phyloP scores from a whole-genome alignment of 495 filamentous ascomycete species.

The Penicillium pancosmium region DNA sequence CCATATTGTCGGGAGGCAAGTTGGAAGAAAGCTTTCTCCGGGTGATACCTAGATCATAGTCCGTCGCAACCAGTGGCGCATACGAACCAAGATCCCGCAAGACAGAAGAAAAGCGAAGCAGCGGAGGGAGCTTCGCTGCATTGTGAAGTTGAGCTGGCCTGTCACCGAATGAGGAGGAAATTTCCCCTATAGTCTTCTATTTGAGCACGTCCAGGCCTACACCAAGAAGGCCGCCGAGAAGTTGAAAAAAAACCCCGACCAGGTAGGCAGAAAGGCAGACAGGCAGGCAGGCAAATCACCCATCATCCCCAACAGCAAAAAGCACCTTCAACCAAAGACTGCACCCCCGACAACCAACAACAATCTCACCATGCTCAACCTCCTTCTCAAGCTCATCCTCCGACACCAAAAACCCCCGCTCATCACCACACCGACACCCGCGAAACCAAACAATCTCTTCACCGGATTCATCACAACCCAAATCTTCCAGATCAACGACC shows the following conservation, averaged over 20 bases:
- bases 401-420: conserved; percentile 66
- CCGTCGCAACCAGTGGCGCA: too few relatives aligned
- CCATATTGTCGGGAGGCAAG: too few relatives aligned
- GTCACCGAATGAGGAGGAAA: too few relatives aligned
- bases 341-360: conserved; percentile 78
- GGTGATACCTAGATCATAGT: too few relatives aligned
- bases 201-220: too few relatives aligned
- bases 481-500: conserved; percentile 80
- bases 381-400: conserved; percentile 73
- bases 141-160: too few relatives aligned
- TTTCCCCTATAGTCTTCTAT: too few relatives aligned
- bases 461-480: conserved; percentile 55
- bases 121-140: neutral
- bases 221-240: too few relatives aligned
- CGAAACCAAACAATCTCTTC: conserved; percentile 59
- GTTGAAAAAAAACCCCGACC: too few relatives aligned
- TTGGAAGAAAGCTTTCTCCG: too few relatives aligned
- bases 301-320: conserved; percentile 26
- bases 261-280: too few relatives aligned
- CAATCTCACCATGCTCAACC: conserved; percentile 64
- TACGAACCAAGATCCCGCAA: too few relatives aligned
- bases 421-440: conserved; percentile 80
- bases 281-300: conserved; percentile 4
- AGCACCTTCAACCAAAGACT: conserved; percentile 77
- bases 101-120: neutral